Percentiles rank a stretch among this genome's conserved stretches.
phyloP scores from a whole-genome alignment of 164 flowering plant species.

The Macadamia integrifolia region DNA sequence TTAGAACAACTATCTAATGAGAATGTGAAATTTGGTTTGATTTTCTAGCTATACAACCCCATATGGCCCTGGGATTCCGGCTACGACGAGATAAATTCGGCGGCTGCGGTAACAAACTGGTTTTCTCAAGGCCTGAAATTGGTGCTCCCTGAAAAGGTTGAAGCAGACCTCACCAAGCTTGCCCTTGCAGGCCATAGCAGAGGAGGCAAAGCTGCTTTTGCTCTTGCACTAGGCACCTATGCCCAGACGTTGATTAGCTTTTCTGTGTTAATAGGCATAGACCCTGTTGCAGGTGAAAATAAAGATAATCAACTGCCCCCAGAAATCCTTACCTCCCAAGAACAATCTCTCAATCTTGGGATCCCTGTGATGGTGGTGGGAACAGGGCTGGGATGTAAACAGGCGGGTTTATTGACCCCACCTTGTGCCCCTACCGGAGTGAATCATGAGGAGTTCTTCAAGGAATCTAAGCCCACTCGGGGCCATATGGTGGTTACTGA shows the following conservation, averaged over 20 bases:
- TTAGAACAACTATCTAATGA: too few species aligned
- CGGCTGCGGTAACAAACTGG: constrained; percentile 39
- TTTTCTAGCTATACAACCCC: not conserved
- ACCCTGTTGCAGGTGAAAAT: not conserved
- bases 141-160: constrained; percentile 21
- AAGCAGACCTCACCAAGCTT: constrained; percentile 23
- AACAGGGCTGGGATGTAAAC: constrained; percentile 32
- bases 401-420: not conserved
- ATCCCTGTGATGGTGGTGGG: constrained; percentile 49
- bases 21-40: not conserved
- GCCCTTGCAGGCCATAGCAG: constrained; percentile 54
- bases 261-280: constrained; percentile 12
- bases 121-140: constrained; percentile 25
- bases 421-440: constrained; percentile 40
- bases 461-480: constrained; percentile 20
- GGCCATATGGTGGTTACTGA: constrained; percentile 28
- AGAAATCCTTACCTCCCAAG: constrained; percentile 23
- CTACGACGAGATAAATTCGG: constrained; percentile 18
- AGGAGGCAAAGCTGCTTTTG: constrained; percentile 52
- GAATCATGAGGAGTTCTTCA: constrained; percentile 34
- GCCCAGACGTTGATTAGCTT: too few species aligned
- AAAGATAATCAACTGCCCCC: constrained; percentile 17
- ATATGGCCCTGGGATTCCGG: not conserved
- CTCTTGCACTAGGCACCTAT: constrained; percentile 28
- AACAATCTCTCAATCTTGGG: constrained; percentile 26